Percentiles rank a stretch among this genome's conserved stretches.
phyloP scores from a whole-genome alignment of 1,284 basidiomycete species.

The Ganoderma sinense region DNA sequence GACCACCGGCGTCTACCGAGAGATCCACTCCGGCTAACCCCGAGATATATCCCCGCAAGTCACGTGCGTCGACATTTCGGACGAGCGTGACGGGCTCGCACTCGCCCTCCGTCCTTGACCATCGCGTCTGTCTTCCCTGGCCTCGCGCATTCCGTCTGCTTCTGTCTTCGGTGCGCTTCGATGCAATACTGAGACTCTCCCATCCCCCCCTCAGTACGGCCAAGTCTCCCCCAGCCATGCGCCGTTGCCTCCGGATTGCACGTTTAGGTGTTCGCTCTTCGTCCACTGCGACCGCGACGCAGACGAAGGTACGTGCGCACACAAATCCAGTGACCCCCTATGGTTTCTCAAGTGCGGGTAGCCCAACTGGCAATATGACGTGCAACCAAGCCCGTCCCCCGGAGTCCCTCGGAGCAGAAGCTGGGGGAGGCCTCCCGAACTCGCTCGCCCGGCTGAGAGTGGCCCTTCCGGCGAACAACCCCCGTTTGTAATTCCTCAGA shows the following conservation, averaged over 20 bases:
- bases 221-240: slow-evolving; percentile 10
- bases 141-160: not conserved
- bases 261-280: slow-evolving; percentile 25
- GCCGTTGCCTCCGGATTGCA: slow-evolving; percentile 25
- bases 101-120: slow-evolving; percentile 2
- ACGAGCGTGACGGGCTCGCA: not conserved
- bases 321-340: not conserved
- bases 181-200: slow-evolving; percentile 10
- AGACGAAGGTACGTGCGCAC: slow-evolving; percentile 18
- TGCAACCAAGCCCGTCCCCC: slow-evolving; percentile 1
- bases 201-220: not conserved
- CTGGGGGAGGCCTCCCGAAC: slow-evolving; percentile 19
- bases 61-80: not conserved
- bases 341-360: not conserved
- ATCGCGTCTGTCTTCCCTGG: not conserved
- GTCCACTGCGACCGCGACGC: slow-evolving; percentile 24
- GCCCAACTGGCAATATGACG: slow-evolving; percentile 18
- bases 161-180: slow-evolving; percentile 11
- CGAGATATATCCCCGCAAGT: not conserved
- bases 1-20: not conserved
- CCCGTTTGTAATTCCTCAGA: slow-evolving; percentile 5
- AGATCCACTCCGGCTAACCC: not conserved
- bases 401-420: slow-evolving; percentile 17
- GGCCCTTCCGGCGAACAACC: not conserved
- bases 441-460: not conserved